Percentiles rank a stretch among this genome's conserved stretches.
phyloP scores from a whole-genome alignment of 2,329 filamentous ascomycete species.

The Fusarium sp. region DNA sequence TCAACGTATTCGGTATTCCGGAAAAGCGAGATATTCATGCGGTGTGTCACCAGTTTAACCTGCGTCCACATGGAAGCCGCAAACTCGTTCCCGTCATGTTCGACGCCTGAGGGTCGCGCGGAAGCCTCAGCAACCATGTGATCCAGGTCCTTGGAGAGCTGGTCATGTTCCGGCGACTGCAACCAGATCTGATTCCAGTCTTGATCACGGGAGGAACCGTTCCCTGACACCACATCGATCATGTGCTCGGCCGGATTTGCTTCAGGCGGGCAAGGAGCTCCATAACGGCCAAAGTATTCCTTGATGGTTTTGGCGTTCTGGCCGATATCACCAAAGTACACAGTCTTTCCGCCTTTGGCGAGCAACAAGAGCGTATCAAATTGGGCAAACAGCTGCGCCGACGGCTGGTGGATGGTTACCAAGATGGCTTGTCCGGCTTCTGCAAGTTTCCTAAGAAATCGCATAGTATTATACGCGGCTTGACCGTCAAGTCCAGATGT shows the following conservation, averaged over 20 bases:
- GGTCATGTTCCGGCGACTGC: background rate
- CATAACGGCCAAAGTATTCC: background rate
- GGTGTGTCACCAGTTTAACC: background rate
- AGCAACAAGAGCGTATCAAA: constrained; percentile 73
- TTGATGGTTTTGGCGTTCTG: background rate
- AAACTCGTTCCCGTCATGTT: background rate
- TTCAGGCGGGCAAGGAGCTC: background rate
- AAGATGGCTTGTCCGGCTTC: constrained; percentile 72
- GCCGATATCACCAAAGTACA: constrained; percentile 61
- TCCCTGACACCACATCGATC: background rate
- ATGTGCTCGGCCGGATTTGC: background rate
- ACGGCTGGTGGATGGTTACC: constrained; percentile 75
- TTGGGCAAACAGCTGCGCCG: constrained; percentile 69
- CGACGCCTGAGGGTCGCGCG: background rate
- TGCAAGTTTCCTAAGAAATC: constrained; percentile 66
- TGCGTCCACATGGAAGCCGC: background rate
- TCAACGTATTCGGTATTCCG: background rate
- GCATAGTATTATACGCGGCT: background rate
- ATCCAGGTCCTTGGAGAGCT: background rate
- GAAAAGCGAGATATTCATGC: background rate
- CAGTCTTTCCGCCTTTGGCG: constrained; percentile 68
- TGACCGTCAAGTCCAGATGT: background rate
- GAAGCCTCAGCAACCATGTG: background rate
- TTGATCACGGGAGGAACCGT: background rate
- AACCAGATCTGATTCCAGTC: background rate